phyloP scores from a whole-genome alignment of 768 basidiomycete genomes.

The Boletus eberwhitei region DNA sequence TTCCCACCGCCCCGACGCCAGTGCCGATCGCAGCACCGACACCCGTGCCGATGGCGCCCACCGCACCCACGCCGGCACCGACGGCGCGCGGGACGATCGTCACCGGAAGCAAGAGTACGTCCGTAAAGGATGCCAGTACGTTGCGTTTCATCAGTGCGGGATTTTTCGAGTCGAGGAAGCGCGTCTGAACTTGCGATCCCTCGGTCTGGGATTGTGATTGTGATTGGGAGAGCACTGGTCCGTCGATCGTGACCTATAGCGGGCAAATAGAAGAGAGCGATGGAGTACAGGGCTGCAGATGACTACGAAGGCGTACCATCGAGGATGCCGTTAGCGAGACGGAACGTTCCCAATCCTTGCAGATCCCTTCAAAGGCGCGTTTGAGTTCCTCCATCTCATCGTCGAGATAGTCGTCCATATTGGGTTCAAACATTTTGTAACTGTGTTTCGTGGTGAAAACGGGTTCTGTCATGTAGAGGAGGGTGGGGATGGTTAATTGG shows the following conservation, averaged over 20 bases:
- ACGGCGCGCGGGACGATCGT: conserved; percentile 90
- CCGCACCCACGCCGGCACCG: conserved; percentile 65
- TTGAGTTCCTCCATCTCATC: conserved; percentile 88
- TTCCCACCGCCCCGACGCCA: conserved; percentile 56
- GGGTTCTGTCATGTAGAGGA: conserved; percentile 1
- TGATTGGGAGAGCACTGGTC: not conserved
- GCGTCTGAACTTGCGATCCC: conserved; percentile 31
- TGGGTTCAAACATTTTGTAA: conserved; percentile 90
- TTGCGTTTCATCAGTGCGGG: conserved; percentile 91
- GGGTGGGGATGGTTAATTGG: not conserved
- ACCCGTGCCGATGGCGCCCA: conserved; percentile 67
- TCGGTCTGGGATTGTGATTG: conserved; percentile 4
- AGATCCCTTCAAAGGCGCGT: conserved; percentile 66
- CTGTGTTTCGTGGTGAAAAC: conserved; percentile 38
- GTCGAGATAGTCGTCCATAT: conserved; percentile 97
- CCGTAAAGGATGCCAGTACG: conserved; percentile 88
- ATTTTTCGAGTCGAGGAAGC: conserved; percentile 82
- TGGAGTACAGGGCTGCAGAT: not conserved
- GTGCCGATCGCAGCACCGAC: conserved; percentile 57
- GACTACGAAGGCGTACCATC: conserved; percentile 34
- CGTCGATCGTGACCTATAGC: conserved; percentile 11
- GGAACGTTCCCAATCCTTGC: conserved; percentile 76
- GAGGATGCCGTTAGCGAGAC: conserved; percentile 7
- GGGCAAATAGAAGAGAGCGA: not conserved
- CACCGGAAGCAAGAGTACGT: conserved; percentile 86